Evolutionary conservation across 179 eudicot species (phyloP).

Genomic region (Vitellaria paradoxa): DNA sequence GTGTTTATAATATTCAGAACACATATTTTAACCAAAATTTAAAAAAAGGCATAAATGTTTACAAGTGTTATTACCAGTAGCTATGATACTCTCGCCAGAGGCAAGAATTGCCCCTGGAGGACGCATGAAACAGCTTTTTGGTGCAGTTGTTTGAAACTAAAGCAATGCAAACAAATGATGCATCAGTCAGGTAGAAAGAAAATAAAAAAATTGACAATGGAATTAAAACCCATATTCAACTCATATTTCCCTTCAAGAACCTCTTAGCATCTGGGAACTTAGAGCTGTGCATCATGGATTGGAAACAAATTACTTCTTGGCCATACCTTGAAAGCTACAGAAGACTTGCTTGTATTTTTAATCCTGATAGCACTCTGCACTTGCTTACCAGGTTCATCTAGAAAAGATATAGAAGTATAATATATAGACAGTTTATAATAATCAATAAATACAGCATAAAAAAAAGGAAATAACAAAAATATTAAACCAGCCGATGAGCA

Average conservation of each 20-base stretch:
- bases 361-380: conserved; percentile 79
- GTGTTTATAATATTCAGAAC: neutral
- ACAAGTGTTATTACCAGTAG: conserved; percentile 44
- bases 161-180: conserved; percentile 12
- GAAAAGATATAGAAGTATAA: neutral
- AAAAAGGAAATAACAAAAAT: neutral
- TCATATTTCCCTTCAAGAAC: neutral
- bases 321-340: conserved; percentile 72
- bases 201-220: neutral
- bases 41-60: neutral
- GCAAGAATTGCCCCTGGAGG: conserved; percentile 78
- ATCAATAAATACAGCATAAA: neutral
- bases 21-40: neutral
- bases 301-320: neutral
- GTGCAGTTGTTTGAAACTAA: conserved; percentile 58
- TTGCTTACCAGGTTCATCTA: conserved; percentile 89
- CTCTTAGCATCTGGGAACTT: neutral
- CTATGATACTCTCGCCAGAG: conserved; percentile 61
- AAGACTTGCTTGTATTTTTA: conserved; percentile 76
- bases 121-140: conserved; percentile 54
- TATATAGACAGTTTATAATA: neutral
- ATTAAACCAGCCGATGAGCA: neutral
- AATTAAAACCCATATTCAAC: neutral
- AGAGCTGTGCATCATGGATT: neutral
- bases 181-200: neutral